Evolutionary conservation across 139 green algal species (phyloP).

Genomic region (Eudorina sp.): DNA sequence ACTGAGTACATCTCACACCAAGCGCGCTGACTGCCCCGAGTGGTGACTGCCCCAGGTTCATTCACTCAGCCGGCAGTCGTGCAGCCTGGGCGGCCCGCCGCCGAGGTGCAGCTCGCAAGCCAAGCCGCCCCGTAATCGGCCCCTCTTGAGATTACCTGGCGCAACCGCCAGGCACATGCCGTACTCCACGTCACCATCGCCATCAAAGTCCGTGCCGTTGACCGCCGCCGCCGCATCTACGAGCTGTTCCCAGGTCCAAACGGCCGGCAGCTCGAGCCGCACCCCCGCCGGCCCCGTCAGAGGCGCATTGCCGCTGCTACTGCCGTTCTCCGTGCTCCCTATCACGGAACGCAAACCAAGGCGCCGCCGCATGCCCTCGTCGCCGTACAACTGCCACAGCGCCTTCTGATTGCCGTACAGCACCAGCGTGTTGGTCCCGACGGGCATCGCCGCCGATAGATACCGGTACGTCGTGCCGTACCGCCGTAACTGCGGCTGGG

Average conservation of each 20-base stretch:
- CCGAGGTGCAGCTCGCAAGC: neutral
- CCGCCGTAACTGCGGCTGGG: neutral
- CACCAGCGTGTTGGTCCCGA: slow-evolving; percentile 6
- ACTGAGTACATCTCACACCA: too few relatives aligned
- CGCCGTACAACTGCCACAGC: neutral
- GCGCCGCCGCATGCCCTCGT: neutral
- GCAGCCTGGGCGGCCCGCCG: neutral
- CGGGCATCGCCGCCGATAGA: neutral
- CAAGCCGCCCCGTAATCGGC: too few relatives aligned
- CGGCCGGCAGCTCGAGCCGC: neutral
- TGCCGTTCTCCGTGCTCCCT: too few relatives aligned
- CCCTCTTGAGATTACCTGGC: neutral
- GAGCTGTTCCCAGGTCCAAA: slow-evolving; percentile 40
- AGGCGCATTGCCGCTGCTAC: too few relatives aligned
- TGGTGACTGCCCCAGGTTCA: too few relatives aligned
- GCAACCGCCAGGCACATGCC: slow-evolving; percentile 25
- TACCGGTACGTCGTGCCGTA: slow-evolving; percentile 6
- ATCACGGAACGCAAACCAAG: neutral
- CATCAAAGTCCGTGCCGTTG: slow-evolving; percentile 43
- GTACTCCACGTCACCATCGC: slow-evolving; percentile 21
- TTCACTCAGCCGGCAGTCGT: too few relatives aligned
- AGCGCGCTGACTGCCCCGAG: too few relatives aligned
- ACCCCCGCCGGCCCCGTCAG: too few relatives aligned
- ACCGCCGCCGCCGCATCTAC: slow-evolving; percentile 34
- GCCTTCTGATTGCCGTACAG: neutral